Evolutionary conservation across 257 asterid genomes (phyloP).

Genomic region (Striga asiatica): DNA sequence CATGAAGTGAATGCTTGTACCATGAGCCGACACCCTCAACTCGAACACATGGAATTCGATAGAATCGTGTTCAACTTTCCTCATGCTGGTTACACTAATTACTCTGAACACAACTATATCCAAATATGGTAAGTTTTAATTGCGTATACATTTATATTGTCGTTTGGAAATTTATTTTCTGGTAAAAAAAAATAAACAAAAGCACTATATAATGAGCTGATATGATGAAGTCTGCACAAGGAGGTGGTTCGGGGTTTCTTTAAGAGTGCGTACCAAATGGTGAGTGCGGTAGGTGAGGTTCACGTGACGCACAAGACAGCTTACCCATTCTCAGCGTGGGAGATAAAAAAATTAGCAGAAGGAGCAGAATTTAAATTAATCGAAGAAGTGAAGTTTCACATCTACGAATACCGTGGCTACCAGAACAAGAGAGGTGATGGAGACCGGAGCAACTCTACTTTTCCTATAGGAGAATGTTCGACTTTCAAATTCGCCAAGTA

Average conservation of each 20-base stretch:
- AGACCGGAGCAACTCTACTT: no score
- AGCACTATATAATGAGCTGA: neutral
- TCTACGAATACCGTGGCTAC: no score
- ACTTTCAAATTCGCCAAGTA: neutral
- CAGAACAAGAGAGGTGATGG: neutral
- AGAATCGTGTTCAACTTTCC: slow-evolving; percentile 35
- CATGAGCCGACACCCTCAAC: neutral
- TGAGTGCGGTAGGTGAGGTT: neutral
- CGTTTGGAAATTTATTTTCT: no score
- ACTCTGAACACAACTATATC: neutral
- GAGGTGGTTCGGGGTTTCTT: slow-evolving; percentile 20
- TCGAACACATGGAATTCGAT: slow-evolving; percentile 10
- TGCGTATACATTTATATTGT: neutral
- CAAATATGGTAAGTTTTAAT: slow-evolving; percentile 18
- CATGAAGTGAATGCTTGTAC: neutral
- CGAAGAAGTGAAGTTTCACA: no score
- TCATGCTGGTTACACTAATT: slow-evolving; percentile 16
- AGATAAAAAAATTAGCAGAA: neutral
- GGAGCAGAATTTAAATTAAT: neutral
- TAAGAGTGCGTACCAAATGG: neutral
- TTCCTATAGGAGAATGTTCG: no score
- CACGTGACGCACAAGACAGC: neutral
- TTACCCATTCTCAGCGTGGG: neutral
- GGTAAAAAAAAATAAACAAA: no score
- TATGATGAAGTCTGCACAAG: slow-evolving; percentile 22